phyloP scores from a whole-genome alignment of 192 early-diverging fungal genomes.

The Rhizophagus prolifer region DNA sequence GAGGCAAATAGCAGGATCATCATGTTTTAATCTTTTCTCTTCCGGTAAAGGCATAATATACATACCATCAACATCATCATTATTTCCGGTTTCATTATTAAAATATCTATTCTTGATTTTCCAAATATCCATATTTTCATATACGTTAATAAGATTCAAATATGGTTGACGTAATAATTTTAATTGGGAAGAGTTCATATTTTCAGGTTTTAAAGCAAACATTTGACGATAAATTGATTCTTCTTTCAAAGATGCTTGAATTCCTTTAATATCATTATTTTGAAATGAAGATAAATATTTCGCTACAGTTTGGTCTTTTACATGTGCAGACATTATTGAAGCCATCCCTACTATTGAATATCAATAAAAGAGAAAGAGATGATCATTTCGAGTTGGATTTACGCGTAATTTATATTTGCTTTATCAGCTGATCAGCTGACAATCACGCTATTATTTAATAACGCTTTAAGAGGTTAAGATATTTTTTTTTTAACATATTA shows the following conservation, averaged over 20 bases:
- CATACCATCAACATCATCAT: background rate
- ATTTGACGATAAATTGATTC: background rate
- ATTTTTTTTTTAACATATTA: no score
- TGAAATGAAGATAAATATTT: background rate
- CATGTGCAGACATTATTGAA: no score
- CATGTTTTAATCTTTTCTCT: no score
- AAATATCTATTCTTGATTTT: background rate
- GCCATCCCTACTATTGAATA: no score
- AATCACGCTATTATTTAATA: no score
- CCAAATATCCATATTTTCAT: slow-evolving; percentile 13
- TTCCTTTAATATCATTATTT: background rate
- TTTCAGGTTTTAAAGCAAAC: background rate
- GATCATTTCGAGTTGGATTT: no score
- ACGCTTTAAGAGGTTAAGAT: no score
- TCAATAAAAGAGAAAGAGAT: no score
- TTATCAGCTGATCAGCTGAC: no score
- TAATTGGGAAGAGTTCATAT: background rate
- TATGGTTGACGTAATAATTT: background rate
- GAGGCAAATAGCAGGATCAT: no score
- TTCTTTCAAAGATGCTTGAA: background rate
- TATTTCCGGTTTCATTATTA: background rate
- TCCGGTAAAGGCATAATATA: slow-evolving; percentile 18
- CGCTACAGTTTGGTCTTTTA: no score
- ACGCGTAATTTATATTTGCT: no score
- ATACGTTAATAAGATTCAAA: slow-evolving; percentile 14